Base-by-base conservation (phyloP, 495 filamentous ascomycete species). In the Penicillium subrubescens region DNA sequence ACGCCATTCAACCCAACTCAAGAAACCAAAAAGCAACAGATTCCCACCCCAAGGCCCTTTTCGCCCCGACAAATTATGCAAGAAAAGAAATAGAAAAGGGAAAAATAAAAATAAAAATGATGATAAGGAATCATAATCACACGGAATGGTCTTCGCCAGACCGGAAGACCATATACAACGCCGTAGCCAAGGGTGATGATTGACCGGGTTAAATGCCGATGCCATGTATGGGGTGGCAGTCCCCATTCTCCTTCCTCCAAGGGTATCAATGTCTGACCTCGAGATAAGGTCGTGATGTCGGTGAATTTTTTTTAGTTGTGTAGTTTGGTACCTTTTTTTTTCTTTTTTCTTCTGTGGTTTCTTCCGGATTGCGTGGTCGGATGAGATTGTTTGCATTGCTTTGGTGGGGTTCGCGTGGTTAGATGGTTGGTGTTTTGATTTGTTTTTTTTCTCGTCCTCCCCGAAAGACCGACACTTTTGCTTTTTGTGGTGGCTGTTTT, bases 141-240 rank as follows among this genome's bases (percentile, higher is more conserved):
- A 69, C 63, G 64, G 23, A 59, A 46, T 57, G 12, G 66, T 69
- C 65, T 66, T 63, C 65, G 51, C 43, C 48, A 58, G 52, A 37
- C 33, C 53, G 61, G 63, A 58, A 75, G 48, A 52, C 48, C 72
- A 72, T 78, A 68, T 74, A 76, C 70, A 78, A 80, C 76, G 75
- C 76, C 75, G 68, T 59, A 68, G 67, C 68, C 73, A 72, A 68
- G 57, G 52, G 44, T 48, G 57, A 52, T 48, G 57, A 52, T 64
- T 68, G 63, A 65, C 71, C 72, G 62, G 62, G 59, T 56, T 2
- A 62, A 54, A 64, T 73, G 71, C 66, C 62, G 51, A 34, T 63
- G 53, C 63, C 63, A 66, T 21, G 43, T 44, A 61, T 44, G 23
- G 23, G 19, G 56, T 52, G 59, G 59, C 61, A 69, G 10, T 19